Conservation (phyloP, 2,329 filamentous ascomycete genomes). For the Botrytis fabae region DNA sequence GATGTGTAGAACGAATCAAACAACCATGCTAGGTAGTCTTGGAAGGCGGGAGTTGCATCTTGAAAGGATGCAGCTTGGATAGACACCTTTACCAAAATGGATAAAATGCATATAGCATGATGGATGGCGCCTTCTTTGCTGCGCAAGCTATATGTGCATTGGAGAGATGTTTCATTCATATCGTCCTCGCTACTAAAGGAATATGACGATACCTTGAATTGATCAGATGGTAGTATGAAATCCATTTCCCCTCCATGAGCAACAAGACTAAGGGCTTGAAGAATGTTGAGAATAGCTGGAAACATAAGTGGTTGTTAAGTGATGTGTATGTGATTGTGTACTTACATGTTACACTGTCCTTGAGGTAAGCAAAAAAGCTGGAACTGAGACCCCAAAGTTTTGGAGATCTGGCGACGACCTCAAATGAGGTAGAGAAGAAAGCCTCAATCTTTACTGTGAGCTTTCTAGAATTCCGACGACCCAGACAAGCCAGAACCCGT, state of each 20-base stretch:
- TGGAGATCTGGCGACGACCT: constrained; percentile 47
- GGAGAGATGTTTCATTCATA: background rate
- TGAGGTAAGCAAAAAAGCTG: constrained; percentile 51
- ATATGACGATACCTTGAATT: constrained; percentile 26
- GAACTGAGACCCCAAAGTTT: constrained; percentile 51
- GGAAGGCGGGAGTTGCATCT: constrained; percentile 38
- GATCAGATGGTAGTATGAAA: constrained; percentile 32
- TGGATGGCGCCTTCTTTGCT: constrained; percentile 31
- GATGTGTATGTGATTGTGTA: constrained; percentile 5
- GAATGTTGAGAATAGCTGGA: constrained; percentile 32
- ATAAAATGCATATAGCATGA: constrained; percentile 36
- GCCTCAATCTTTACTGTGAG: constrained; percentile 53
- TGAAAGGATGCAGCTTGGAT: constrained; percentile 31
- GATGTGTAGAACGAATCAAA: constrained; percentile 36
- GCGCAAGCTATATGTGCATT: constrained; percentile 36
- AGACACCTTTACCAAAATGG: constrained; percentile 38
- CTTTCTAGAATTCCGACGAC: constrained; percentile 50
- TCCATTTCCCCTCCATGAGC: constrained; percentile 24
- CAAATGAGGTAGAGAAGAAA: constrained; percentile 53
- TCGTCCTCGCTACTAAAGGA: constrained; percentile 21
- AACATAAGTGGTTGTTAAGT: constrained; percentile 24
- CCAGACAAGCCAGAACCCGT: constrained; percentile 57
- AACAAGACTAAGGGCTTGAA: constrained; percentile 31
- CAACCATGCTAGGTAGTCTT: constrained; percentile 40
- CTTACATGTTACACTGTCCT: constrained; percentile 42